Percentiles rank a stretch among this genome's conserved stretches.
Conservation (phyloP, 2,329 filamentous ascomycete genomes). For the Seiridium cupressi region DNA sequence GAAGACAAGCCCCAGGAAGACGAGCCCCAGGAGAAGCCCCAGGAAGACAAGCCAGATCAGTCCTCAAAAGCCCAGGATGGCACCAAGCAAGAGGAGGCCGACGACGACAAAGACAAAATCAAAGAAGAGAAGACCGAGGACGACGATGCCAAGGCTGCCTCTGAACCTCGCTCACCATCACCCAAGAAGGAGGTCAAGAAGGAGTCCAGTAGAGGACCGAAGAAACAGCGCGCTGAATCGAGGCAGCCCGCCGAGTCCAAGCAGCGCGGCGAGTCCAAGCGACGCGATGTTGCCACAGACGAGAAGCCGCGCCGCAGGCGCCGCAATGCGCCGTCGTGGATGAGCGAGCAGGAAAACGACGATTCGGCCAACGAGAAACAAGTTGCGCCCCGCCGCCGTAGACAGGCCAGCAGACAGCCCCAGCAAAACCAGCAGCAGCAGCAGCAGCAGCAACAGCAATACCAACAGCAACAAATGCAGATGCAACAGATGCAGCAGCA, state of each 20-base stretch:
- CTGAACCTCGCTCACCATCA: constrained; percentile 26
- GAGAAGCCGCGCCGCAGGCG: constrained; percentile 18
- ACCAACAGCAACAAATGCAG: constrained; percentile 15
- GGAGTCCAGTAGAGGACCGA: constrained; percentile 17
- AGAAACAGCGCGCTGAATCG: not conserved
- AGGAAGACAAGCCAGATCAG: not conserved
- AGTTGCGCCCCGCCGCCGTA: constrained; percentile 21
- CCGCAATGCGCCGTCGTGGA: constrained; percentile 27
- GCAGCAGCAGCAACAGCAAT: constrained; percentile 23
- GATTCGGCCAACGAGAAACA: constrained; percentile 22
- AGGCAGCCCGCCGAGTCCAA: not conserved
- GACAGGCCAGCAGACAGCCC: constrained; percentile 11
- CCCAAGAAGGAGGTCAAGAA: constrained; percentile 38
- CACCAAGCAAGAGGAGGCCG: constrained; percentile 12
- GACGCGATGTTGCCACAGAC: constrained; percentile 21
- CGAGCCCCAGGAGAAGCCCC: not conserved
- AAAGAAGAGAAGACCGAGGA: constrained; percentile 8
- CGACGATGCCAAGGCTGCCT: constrained; percentile 14
- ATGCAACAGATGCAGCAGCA: constrained; percentile 19
- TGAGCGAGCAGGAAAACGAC: constrained; percentile 20
- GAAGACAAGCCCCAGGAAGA: not conserved
- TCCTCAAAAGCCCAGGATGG: constrained; percentile 12
- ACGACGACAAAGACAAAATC: constrained; percentile 5
- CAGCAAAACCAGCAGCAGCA: constrained; percentile 20
- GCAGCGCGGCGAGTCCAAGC: constrained; percentile 22